These are phyloP conservation scores for Neurospora tetraspora DNA, from an alignment of 495 filamentous ascomycete genomes.

Conservation along the genomic window DNA sequence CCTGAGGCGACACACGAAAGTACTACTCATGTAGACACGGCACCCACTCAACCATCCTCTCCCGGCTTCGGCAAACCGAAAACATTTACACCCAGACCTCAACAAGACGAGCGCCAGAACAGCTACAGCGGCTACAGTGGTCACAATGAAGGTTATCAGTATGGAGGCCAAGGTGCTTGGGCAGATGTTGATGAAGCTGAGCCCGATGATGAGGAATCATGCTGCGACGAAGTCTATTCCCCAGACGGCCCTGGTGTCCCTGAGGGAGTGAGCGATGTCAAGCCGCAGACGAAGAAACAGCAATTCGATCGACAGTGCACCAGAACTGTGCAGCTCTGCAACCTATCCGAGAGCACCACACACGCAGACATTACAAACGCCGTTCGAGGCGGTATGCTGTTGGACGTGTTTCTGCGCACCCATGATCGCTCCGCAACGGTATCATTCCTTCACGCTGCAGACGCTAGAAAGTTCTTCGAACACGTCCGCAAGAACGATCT, in stretches of 20 bases:
- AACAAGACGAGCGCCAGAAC: background rate
- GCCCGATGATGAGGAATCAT: conserved; percentile 16
- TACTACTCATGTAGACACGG: conserved; percentile 12
- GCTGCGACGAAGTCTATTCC: conserved; percentile 11
- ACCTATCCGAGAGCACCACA: conserved; percentile 53
- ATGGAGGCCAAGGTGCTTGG: conserved; percentile 15
- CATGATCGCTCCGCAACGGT: conserved; percentile 54
- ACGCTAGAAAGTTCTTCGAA: conserved; percentile 53
- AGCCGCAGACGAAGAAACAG: conserved; percentile 11
- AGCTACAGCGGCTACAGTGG: conserved; percentile 1
- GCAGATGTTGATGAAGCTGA: conserved; percentile 13
- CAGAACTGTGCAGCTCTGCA: conserved; percentile 53
- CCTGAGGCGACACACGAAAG: conserved; percentile 16
- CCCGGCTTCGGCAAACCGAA: background rate
- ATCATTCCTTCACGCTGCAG: conserved; percentile 57
- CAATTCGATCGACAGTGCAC: conserved; percentile 35
- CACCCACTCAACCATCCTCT: conserved; percentile 1
- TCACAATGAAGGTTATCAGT: background rate
- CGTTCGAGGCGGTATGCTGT: conserved; percentile 57
- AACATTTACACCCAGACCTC: background rate
- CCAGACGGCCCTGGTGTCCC: conserved; percentile 7
- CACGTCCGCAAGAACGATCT: conserved; percentile 57
- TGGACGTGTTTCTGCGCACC: conserved; percentile 58
- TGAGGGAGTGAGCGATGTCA: conserved; percentile 11
- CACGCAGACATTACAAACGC: conserved; percentile 57